Base-by-base conservation (phyloP, 805 yeast genomes). In the Saturnispora diversa region DNA sequence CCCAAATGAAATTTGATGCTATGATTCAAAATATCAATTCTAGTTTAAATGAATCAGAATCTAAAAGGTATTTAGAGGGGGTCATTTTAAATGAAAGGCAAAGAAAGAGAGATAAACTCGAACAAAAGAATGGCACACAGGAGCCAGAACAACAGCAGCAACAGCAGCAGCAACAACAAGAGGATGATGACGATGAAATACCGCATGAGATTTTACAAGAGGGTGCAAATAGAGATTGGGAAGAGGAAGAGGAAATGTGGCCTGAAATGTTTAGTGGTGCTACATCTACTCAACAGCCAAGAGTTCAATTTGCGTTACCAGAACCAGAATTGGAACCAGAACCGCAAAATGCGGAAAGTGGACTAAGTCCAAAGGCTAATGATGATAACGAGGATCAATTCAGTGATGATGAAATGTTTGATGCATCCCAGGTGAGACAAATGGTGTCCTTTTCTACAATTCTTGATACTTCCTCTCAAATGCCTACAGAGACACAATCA, bases 1-100 rank as follows among this genome's bases (percentile, higher is more conserved):
- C 96, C 4, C 83, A 81, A 62, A 85, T 92, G 12, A 78, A 74
- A 46, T 84, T 87, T 48, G 65, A 66, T 35, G 94, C 84, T 56
- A 78, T 87, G 51, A 60, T 81, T 1, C 64, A 68, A 19, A 59
- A 80, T 49, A 59, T 78, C 36, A 65, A 70, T 30, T 60, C 66
- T 12, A 66, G 75, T 31, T 79, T 83, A 11, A 59, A 57, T 46
- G 56, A 54, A 5, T 58, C 63, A 13, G 60, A 57, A 11, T 58
- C 75, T 23, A 66, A 65, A 43, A 63, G 20, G 13, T 35, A 29
- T 24, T 20, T 40, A 10, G 29, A 33, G 6, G 27, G 12, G 9
- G 13, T 39, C 13, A 28, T 39, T 15, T n/a, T 39, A 4, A 16
- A 16, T 25, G 42, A 39, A 11, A 24, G 35, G 15, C 32, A 31